Percentiles rank a stretch among this genome's conserved stretches.
These are phyloP conservation scores for Calophaca sinica DNA, from an alignment of 306 rosid genomes.

Conservation along the genomic window DNA sequence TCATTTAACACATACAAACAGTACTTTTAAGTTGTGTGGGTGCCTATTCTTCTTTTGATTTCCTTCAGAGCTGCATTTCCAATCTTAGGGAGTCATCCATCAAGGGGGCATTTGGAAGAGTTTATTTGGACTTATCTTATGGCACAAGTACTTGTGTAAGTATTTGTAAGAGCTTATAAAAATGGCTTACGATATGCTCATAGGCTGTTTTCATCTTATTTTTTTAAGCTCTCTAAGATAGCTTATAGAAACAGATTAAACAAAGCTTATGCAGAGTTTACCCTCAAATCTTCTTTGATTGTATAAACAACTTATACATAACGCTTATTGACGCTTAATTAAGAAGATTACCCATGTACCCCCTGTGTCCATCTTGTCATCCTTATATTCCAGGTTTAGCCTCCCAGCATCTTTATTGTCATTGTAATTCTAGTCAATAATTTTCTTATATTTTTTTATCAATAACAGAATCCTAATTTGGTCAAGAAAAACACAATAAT, in stretches of 20 bases:
- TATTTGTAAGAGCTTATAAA: background rate
- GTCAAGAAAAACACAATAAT: constrained; percentile 3
- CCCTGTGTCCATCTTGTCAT: background rate
- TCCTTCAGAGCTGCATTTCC: background rate
- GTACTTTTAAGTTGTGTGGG: background rate
- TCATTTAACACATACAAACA: too few relatives aligned
- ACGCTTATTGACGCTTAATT: background rate
- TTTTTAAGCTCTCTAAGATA: background rate
- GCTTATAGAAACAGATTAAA: background rate
- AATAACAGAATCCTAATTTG: constrained; percentile 18
- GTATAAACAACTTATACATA: background rate
- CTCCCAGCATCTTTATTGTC: constrained; percentile 16
- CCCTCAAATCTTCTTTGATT: background rate
- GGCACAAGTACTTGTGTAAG: background rate
- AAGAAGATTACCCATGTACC: background rate
- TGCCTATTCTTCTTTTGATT: constrained; percentile 3
- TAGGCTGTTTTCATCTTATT: background rate
- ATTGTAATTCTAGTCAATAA: constrained; percentile 10
- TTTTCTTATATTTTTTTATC: constrained; percentile 27
- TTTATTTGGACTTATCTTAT: background rate
- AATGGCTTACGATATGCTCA: background rate
- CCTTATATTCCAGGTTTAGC: constrained; percentile 17
- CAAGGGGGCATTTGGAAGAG: background rate
- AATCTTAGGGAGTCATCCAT: constrained; percentile 10
- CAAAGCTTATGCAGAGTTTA: background rate